Conservation (phyloP, 495 filamentous ascomycete species). For the Tuber borchii region DNA sequence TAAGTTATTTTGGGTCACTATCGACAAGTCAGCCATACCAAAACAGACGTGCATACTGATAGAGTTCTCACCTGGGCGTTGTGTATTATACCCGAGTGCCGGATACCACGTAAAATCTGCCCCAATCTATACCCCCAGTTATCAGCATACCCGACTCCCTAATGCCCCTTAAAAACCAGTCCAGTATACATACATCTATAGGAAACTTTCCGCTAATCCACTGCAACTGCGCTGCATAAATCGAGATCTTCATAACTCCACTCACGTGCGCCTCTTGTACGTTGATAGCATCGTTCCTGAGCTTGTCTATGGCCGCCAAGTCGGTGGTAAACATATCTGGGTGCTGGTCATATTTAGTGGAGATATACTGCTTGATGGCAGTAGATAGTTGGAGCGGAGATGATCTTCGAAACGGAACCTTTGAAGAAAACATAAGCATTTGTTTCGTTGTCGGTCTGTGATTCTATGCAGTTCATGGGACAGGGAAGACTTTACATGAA, state of each 20-base stretch:
- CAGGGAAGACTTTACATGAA: constrained; percentile 25
- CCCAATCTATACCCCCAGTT: constrained; percentile 59
- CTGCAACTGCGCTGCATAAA: constrained; percentile 85
- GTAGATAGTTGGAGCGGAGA: constrained; percentile 65
- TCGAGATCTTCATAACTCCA: constrained; percentile 76
- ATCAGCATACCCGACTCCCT: constrained; percentile 28
- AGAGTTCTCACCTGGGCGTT: constrained; percentile 54
- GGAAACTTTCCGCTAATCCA: constrained; percentile 96
- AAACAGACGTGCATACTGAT: not conserved
- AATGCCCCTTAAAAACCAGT: not conserved
- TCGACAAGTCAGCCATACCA: constrained; percentile 14
- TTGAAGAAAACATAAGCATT: constrained; percentile 40
- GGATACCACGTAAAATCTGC: constrained; percentile 95
- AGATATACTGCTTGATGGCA: constrained; percentile 93
- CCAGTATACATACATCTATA: constrained; percentile 65
- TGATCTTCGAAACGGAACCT: constrained; percentile 82
- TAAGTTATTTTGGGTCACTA: constrained; percentile 78
- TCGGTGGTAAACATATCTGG: constrained; percentile 94
- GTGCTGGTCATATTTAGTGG: constrained; percentile 97
- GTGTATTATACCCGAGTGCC: constrained; percentile 80
- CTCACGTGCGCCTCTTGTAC: constrained; percentile 84
- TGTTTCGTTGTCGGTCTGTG: not conserved
- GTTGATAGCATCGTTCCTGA: constrained; percentile 75
- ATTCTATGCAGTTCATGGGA: constrained; percentile 15
- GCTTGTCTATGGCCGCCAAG: constrained; percentile 73